phyloP scores from a whole-genome alignment of 169 alveolate species.

The Plasmodium vinckei region DNA sequence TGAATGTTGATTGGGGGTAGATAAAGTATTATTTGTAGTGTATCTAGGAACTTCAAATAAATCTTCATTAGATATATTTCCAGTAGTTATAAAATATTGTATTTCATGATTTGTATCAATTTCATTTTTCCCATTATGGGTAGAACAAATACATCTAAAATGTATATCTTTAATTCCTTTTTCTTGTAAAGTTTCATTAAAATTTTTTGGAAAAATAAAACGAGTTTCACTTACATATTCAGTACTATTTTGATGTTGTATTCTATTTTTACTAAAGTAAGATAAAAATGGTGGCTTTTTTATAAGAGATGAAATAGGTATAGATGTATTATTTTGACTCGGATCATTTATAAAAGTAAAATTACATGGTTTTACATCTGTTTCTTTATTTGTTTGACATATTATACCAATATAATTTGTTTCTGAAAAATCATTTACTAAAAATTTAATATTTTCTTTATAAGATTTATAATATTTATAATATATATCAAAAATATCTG shows the following conservation, averaged over 20 bases:
- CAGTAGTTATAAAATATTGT: conserved; percentile 25
- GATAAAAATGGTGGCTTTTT: background rate
- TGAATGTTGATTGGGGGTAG: too few relatives aligned
- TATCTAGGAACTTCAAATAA: too few relatives aligned
- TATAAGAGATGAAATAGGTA: background rate
- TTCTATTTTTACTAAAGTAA: background rate
- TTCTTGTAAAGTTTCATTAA: conserved; percentile 11
- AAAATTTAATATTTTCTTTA: conserved; percentile 15
- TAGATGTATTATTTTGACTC: background rate
- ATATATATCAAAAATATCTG: conserved; percentile 21
- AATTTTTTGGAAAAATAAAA: conserved; percentile 26
- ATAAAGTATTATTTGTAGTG: too few relatives aligned
- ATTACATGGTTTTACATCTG: conserved; percentile 1
- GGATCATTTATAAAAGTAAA: conserved; percentile 1
- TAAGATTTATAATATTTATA: conserved; percentile 37
- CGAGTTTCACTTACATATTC: conserved; percentile 24
- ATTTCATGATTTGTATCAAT: conserved; percentile 1
- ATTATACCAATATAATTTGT: conserved; percentile 45
- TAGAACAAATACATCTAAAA: conserved; percentile 25
- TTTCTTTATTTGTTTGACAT: conserved; percentile 25
- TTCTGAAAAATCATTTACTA: conserved; percentile 40
- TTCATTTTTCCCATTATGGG: background rate
- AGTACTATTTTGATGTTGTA: background rate
- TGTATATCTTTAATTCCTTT: conserved; percentile 14
- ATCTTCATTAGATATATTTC: conserved; percentile 12